Evolutionary conservation across 495 filamentous ascomycete genomes (phyloP), one percentile per base, ranked within the genome.

Genomic region (Hypomontagnella monticulosa): DNA sequence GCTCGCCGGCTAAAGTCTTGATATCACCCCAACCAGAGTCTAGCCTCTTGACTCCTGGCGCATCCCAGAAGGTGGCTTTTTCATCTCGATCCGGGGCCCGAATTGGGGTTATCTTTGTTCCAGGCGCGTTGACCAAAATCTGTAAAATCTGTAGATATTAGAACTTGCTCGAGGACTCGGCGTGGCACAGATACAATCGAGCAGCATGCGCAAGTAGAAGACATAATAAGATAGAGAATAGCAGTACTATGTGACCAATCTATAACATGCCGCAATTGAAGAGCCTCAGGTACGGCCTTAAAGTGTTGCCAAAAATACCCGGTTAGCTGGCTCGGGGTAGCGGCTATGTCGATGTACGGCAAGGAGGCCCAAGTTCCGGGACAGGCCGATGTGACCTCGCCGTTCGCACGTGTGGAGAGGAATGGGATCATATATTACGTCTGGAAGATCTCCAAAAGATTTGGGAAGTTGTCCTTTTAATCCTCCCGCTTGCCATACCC

Each of bases 281-380:
- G 53, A 60, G 54, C 58, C 65, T 59, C 59, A 36, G 40, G 15
- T 4, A 27, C 34, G 43, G 12, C 12, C 30, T 33, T 33, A 20
- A 14, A 9, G 37, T 46, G 30, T 20, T 68, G 32, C 59, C 20
- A 63, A 53, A 69, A 64, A 64, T 60, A 64, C 50, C 59, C 60
- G 55, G 56, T 53, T 33, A 57, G 37, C 46, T 61, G 30, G 44
- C 60, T 69, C 66, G 66, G 66, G 55, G 60, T 64, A 69, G 60
- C 66, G 66, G 66, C 55, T 50, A 55, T 56, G 44, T 64, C 59
- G 46, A 64, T 57, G 66, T 63, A 64, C 53, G 66, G 56, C 44
- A 69, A 64, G 60, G 66, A 69, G 44, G 60, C 27, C 66, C 40
- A 69, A 40, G 60, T 51, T 69, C 66, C 66, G 60, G 66, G 50